phyloP scores from a whole-genome alignment of 2,329 filamentous ascomycete genomes.

The Penicillium sp. region DNA sequence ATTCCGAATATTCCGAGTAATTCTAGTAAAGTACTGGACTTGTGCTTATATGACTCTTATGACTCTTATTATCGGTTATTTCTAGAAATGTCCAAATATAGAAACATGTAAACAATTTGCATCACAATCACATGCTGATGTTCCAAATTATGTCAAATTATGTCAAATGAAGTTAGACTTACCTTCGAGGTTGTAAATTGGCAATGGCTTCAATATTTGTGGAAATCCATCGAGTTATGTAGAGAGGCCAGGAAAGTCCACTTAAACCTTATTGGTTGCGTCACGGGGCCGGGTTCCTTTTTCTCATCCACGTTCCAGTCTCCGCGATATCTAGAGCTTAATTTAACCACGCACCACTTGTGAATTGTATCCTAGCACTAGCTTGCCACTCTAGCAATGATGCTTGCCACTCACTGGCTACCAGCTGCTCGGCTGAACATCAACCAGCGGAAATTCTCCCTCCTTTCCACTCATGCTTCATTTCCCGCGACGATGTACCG shows the following conservation, averaged over 20 bases:
- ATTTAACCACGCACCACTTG: background rate
- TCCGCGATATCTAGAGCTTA: background rate
- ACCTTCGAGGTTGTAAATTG: background rate
- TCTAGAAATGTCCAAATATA: background rate
- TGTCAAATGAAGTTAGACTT: background rate
- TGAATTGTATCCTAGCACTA: background rate
- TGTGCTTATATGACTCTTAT: background rate
- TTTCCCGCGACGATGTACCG: conserved; percentile 10
- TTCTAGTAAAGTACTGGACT: background rate
- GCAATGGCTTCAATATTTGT: background rate
- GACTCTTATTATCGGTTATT: background rate
- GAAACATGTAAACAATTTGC: background rate
- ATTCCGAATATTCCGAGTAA: too few relatives aligned
- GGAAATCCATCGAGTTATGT: background rate
- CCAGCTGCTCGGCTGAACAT: conserved; percentile 5
- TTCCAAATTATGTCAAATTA: background rate
- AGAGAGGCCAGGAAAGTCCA: background rate
- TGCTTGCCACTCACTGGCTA: conserved; percentile 2
- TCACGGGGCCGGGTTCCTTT: background rate
- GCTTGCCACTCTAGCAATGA: background rate
- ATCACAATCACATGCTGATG: background rate
- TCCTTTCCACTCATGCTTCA: conserved; percentile 4
- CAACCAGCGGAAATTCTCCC: conserved; percentile 2
- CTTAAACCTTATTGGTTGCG: background rate
- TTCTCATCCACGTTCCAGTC: background rate